Base-by-base conservation (phyloP, 2,329 filamentous ascomycete genomes). In the Scedosporium boydii region DNA sequence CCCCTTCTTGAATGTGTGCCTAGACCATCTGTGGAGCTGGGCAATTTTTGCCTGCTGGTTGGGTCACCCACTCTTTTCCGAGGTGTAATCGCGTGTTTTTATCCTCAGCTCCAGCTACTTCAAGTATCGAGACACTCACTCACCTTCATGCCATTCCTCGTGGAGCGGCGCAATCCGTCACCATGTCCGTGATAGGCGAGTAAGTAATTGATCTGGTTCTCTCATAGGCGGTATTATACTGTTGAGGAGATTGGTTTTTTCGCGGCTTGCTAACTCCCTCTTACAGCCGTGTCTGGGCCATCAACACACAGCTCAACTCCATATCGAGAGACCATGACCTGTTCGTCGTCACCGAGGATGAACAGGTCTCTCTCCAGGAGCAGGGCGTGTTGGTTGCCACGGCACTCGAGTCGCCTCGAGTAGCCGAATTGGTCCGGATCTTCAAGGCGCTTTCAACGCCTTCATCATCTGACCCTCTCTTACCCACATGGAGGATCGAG, bases 401-500 rank as follows among this genome's bases (percentile, higher is more conserved):
- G 60, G 77, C 77, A 55, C 71, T 83, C 59, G 75, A 81, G 65
- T 81, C 80, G 21, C 79, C 82, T 27, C 76, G 84, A 60, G 76
- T 87, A 67, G 76, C 84, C 72, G 80, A 86, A 61, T 77, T 96
- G 46, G 82, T 92, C 66, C 78, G 76, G 63, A 83, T 92, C 62
- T 84, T 90, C 69, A 87, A 88, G 72, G 79, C 85, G 2, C 76
- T 96, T 14, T 93, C 90, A 21, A 85, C 87, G 3, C 85, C 85
- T 2, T 84, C 87, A 0, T 84, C 85, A 2, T 84, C 87, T 4
- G 81, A 82, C 60, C 78, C 85, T 38, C 76, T 90, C 6, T 75
- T 92, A n/a, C 76, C 84, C 2, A 73, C 84, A 23, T 75, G 78
- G 61, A 81, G 82, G 26, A 84, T 96, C 64, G 80, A 80, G 63